phyloP scores from a whole-genome alignment of 139 green algal species.

The Micractinium conductrix region DNA sequence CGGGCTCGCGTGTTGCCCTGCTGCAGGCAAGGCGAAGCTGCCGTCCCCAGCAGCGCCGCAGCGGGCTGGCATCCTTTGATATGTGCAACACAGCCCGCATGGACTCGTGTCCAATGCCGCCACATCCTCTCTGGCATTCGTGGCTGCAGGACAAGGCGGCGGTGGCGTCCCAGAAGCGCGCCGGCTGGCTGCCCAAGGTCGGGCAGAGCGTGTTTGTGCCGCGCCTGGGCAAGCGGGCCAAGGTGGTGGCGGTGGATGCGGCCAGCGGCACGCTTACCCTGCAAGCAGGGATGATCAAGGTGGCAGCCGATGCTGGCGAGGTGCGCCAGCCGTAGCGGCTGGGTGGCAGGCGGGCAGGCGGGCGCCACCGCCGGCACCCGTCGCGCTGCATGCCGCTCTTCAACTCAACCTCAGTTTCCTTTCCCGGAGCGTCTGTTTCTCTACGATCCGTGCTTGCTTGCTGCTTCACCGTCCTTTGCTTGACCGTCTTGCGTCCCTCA shows the following conservation, averaged over 20 bases:
- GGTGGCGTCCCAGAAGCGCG: neutral
- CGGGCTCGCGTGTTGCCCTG: no score
- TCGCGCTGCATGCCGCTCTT: no score
- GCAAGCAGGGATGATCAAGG: slow-evolving; percentile 37
- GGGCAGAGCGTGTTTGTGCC: slow-evolving; percentile 49
- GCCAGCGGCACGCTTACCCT: slow-evolving; percentile 28
- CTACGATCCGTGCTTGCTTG: no score
- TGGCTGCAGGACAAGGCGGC: slow-evolving; percentile 11
- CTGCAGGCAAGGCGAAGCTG: neutral
- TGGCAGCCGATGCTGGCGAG: slow-evolving; percentile 30
- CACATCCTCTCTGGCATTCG: no score
- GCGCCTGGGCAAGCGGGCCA: slow-evolving; percentile 18
- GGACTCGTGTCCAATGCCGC: no score
- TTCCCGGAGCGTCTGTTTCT: no score
- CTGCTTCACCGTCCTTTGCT: no score
- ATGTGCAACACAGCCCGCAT: neutral
- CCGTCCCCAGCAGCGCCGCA: neutral
- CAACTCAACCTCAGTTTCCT: no score
- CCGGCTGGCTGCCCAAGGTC: slow-evolving; percentile 34
- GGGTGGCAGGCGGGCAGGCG: no score
- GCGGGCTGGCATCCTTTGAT: neutral
- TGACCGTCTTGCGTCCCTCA: neutral
- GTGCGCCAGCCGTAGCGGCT: slow-evolving; percentile 31
- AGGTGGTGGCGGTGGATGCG: slow-evolving; percentile 33
- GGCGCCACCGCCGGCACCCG: no score